Conservation (phyloP, 2,329 filamentous ascomycete species). For the Fusarium circinatum region DNA sequence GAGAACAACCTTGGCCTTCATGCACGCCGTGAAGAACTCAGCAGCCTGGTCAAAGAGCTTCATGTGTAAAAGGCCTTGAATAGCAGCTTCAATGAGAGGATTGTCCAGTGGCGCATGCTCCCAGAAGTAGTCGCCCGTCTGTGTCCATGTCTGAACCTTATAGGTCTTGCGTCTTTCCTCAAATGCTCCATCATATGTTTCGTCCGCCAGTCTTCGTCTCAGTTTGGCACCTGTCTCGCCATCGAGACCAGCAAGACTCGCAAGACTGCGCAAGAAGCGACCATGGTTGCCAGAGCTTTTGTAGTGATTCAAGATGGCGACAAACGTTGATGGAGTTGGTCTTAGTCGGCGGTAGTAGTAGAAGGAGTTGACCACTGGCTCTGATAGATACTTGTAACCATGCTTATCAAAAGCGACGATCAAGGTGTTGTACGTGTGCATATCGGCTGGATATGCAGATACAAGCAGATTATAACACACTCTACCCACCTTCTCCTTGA, state of each 20-base stretch:
- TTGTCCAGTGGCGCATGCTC: conserved; percentile 53
- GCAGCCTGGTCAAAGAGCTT: conserved; percentile 57
- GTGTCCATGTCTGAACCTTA: conserved; percentile 32
- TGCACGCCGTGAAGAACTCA: conserved; percentile 52
- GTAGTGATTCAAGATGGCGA: conserved; percentile 63
- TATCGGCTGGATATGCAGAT: conserved; percentile 68
- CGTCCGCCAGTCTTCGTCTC: conserved; percentile 48
- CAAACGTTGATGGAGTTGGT: conserved; percentile 61
- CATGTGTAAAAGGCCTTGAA: conserved; percentile 61
- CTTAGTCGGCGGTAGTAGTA: conserved; percentile 55
- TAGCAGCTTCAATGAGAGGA: conserved; percentile 56
- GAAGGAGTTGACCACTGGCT: conserved; percentile 64
- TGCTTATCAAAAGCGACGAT: conserved; percentile 71
- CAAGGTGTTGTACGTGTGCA: conserved; percentile 77
- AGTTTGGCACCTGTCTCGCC: conserved; percentile 52
- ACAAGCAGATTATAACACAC: conserved; percentile 75
- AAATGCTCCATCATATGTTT: conserved; percentile 46
- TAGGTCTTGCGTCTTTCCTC: conserved; percentile 41
- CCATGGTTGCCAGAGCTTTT: conserved; percentile 53
- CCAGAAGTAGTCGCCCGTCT: conserved; percentile 51
- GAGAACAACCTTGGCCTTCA: conserved; percentile 50
- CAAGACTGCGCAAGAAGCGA: conserved; percentile 57
- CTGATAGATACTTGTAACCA: conserved; percentile 60
- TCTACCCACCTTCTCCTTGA: conserved; percentile 50
- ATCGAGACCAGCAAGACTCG: conserved; percentile 58